Percentiles rank a stretch among this genome's conserved stretches.
Conservation (phyloP, 1,284 basidiomycete genomes). For the Phylloboletellus chloephorus region DNA sequence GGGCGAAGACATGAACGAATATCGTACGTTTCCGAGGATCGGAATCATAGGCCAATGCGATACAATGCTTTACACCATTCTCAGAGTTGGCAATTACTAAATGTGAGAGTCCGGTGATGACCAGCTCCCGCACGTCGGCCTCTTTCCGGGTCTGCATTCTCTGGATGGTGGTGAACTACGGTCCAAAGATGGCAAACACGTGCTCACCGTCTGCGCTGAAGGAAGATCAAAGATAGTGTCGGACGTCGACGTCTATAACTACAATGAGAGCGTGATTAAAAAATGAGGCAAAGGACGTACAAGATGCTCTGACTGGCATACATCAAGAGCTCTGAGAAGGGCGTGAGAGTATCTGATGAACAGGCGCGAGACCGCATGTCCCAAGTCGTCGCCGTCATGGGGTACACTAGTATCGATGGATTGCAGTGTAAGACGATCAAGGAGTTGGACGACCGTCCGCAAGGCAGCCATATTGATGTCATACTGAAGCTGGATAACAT, state of each 20-base stretch:
- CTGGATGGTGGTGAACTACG: constrained; percentile 28
- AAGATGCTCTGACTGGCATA: constrained; percentile 41
- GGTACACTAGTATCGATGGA: constrained; percentile 47
- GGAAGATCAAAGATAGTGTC: constrained; percentile 52
- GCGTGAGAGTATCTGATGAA: constrained; percentile 74
- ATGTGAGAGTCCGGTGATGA: constrained; percentile 75
- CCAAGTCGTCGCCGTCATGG: constrained; percentile 57
- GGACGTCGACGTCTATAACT: constrained; percentile 37
- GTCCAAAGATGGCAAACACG: not conserved
- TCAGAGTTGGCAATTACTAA: constrained; percentile 84
- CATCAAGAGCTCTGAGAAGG: constrained; percentile 58
- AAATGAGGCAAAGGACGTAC: constrained; percentile 32
- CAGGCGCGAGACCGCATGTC: constrained; percentile 67
- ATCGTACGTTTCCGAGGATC: constrained; percentile 73
- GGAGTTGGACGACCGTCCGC: constrained; percentile 66
- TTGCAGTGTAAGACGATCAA: constrained; percentile 71
- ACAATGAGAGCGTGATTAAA: constrained; percentile 7
- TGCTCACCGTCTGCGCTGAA: constrained; percentile 45
- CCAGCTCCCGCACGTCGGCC: constrained; percentile 61
- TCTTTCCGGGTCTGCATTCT: constrained; percentile 48
- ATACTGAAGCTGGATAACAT: constrained; percentile 37
- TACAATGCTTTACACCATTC: constrained; percentile 84
- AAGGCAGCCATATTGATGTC: constrained; percentile 74
- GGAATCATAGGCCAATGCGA: constrained; percentile 73
- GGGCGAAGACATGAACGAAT: constrained; percentile 85